These are phyloP conservation scores for Fusarium pseudocircinatum DNA, from an alignment of 2,329 filamentous ascomycete genomes.

Conservation along the genomic window DNA sequence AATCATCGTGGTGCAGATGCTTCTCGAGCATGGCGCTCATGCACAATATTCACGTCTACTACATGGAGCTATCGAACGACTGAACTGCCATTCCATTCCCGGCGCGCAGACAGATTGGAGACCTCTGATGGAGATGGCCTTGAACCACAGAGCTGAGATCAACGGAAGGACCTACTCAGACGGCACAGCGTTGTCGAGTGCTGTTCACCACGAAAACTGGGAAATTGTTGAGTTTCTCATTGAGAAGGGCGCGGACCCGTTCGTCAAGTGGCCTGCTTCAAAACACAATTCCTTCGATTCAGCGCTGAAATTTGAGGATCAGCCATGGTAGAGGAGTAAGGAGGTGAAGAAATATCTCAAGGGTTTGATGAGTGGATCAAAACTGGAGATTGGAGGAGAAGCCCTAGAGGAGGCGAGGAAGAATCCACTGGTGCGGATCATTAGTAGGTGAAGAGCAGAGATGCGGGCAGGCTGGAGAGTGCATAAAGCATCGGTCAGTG, in stretches of 20 bases:
- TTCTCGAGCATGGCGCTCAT: neutral
- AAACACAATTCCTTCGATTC: accelerated
- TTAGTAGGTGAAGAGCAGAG: neutral
- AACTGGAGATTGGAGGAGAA: neutral
- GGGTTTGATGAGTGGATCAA: neutral
- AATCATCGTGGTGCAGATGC: neutral
- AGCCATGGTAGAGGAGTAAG: neutral
- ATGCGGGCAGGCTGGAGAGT: neutral
- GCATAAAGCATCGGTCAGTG: too few species aligned
- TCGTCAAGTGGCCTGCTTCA: accelerated
- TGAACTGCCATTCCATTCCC: accelerated
- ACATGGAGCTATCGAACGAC: accelerated
- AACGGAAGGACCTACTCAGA: accelerated
- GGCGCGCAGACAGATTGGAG: neutral
- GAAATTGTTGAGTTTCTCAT: neutral
- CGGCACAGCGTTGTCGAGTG: neutral
- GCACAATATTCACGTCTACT: neutral
- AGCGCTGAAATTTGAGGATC: neutral
- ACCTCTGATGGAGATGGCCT: neutral
- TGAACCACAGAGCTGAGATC: neutral
- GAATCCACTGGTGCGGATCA: neutral
- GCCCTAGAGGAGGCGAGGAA: neutral
- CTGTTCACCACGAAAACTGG: neutral
- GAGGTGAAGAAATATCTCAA: neutral
- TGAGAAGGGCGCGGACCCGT: neutral